Evolutionary conservation across 768 basidiomycete genomes (phyloP), one percentile per base, ranked within the genome.

Genomic region (Saitozyma sp.): DNA sequence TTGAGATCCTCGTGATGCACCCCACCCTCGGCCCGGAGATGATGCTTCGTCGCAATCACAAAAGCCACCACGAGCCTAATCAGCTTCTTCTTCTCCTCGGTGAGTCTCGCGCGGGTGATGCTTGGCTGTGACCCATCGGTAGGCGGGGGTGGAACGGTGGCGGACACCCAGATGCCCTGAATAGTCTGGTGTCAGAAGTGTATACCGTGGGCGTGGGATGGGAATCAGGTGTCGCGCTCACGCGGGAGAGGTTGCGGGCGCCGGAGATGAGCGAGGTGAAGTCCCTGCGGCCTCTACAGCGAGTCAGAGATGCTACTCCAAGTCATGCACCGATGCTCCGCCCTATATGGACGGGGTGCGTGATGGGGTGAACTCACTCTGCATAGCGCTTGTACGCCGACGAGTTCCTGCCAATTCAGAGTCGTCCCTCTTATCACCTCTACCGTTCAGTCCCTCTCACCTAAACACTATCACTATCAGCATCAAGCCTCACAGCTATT

Each of bases 1-100:
- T 86, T 78, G 2, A 92, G 90, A 72, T 90, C 90, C 68, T 92
- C 89, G 55, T 87, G 89, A 50, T 91, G 89, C 54, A 93, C 84
- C 76, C 93, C 92, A 29, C 69, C 71, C 56, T 77, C 75, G 6
- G 70, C 78, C 43, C 78, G 42, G 8, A 79, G 64, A 63, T 79
- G 78, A 77, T 95, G 88, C 75, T 86, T 86, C 14, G 82, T 85
- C 56, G 90, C 86, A 73, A 85, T 88, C 9, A 86, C 86, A 75
- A 90, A 92, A 7, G 86, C 84, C 8, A 88, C 81, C 45, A 85
- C 84, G 42, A 91, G 84, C 61, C 85, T 87, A 52, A 96, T 75
- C 20, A 84, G 82, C 67, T 90, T 85, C 9, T 85, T 83, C 80
- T 96, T 96, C 50, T 76, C 75, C 50, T 68, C 59, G 10, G 67